Conservation (phyloP, 1,284 basidiomycete genomes). For the Thelephora terrestris region DNA sequence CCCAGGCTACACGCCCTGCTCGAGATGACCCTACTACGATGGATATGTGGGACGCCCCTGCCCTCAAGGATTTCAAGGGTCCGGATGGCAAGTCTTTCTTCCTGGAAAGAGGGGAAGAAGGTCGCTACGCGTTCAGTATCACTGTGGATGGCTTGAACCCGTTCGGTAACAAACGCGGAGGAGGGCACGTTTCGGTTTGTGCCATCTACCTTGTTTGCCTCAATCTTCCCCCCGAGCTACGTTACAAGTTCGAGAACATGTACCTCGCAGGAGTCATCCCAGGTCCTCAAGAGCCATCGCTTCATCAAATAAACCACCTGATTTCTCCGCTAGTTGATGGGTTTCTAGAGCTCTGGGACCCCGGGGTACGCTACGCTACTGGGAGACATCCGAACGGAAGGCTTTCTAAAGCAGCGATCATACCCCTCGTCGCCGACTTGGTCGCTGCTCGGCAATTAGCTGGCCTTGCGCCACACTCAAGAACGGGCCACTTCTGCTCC, state of each 20-base stretch:
- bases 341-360: slow-evolving; percentile 20
- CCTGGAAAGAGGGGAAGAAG: neutral
- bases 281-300: slow-evolving; percentile 24
- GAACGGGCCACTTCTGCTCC: slow-evolving; percentile 23
- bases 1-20: no score
- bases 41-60: slow-evolving; percentile 12
- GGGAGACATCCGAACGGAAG: slow-evolving; percentile 17
- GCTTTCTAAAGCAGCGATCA: slow-evolving; percentile 15
- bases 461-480: slow-evolving; percentile 20
- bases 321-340: slow-evolving; percentile 25
- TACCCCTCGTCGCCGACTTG: slow-evolving; percentile 24
- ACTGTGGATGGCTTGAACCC: slow-evolving; percentile 17
- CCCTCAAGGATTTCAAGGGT: slow-evolving; percentile 7
- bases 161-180: slow-evolving; percentile 8
- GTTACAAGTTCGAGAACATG: slow-evolving; percentile 20
- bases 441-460: slow-evolving; percentile 23
- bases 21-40: neutral
- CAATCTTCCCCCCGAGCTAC: slow-evolving; percentile 18
- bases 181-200: slow-evolving; percentile 6
- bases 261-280: slow-evolving; percentile 25
- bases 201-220: slow-evolving; percentile 17
- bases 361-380: slow-evolving; percentile 24
- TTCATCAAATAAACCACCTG: slow-evolving; percentile 25
- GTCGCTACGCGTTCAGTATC: slow-evolving; percentile 2
- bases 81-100: slow-evolving; percentile 10